Percentiles rank a stretch among this genome's conserved stretches.
phyloP scores from a whole-genome alignment of 1,284 basidiomycete species.

The Marasmius sp. region DNA sequence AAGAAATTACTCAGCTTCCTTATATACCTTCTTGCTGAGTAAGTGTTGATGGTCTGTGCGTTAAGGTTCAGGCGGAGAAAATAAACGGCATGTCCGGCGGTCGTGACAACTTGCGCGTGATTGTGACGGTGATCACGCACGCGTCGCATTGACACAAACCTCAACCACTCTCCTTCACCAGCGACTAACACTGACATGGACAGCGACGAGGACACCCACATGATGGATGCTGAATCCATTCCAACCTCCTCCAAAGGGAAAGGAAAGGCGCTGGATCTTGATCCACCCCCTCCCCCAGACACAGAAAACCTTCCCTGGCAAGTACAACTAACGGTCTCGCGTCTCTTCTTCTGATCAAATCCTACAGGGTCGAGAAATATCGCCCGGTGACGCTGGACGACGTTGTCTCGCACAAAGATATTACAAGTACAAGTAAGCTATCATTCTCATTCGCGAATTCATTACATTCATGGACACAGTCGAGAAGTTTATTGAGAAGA shows the following conservation, averaged over 20 bases:
- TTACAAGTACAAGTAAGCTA: constrained; percentile 83
- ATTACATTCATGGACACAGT: constrained; percentile 49
- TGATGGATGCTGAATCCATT: constrained; percentile 48
- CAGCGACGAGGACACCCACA: constrained; percentile 54
- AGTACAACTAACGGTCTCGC: constrained; percentile 19
- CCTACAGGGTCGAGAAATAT: constrained; percentile 91
- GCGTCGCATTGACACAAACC: not conserved
- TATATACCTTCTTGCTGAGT: not conserved
- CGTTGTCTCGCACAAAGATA: constrained; percentile 93
- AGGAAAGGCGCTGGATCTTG: constrained; percentile 52
- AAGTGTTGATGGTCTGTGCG: constrained; percentile 3
- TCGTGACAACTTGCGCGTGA: not conserved
- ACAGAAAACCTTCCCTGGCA: constrained; percentile 76
- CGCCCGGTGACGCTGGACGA: constrained; percentile 86
- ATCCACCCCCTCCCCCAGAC: constrained; percentile 36
- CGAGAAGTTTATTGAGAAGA: constrained; percentile 95
- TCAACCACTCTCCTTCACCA: not conserved
- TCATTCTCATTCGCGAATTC: not conserved
- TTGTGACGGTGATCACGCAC: not conserved
- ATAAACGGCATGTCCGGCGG: not conserved
- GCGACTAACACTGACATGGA: constrained; percentile 40
- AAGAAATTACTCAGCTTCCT: not conserved
- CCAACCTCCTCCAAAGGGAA: constrained; percentile 58
- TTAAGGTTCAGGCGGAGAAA: constrained; percentile 3
- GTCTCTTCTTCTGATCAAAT: constrained; percentile 7